Conservation (phyloP, 306 rosid species). For the Arachis stenosperma region DNA sequence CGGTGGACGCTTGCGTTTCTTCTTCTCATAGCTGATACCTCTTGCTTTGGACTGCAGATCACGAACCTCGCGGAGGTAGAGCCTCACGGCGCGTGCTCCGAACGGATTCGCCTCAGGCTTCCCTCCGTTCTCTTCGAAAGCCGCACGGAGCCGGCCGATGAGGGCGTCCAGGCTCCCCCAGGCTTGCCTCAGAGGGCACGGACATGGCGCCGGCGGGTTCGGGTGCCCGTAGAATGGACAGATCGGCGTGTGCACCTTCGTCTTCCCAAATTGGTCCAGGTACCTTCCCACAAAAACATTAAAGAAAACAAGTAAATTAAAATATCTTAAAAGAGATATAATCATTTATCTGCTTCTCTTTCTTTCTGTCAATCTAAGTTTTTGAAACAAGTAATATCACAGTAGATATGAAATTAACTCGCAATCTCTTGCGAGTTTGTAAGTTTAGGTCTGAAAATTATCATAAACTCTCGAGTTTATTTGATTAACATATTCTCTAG, state of each 20-base stretch:
- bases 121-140: slow-evolving; percentile 97
- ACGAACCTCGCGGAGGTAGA: slow-evolving; percentile 94
- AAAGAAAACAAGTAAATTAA: too few species aligned
- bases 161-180: slow-evolving; percentile 99
- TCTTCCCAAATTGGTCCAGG: slow-evolving; percentile 96
- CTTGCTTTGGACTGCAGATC: slow-evolving; percentile 98
- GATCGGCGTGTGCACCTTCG: slow-evolving; percentile 90
- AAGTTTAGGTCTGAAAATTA: too few species aligned
- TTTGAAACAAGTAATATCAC: too few species aligned
- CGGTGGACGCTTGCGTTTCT: slow-evolving; percentile 85
- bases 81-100: slow-evolving; percentile 94
- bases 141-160: slow-evolving; percentile 90
- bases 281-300: slow-evolving; percentile 42
- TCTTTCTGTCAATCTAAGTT: too few species aligned
- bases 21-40: slow-evolving; percentile 96
- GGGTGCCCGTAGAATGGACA: slow-evolving; percentile 97
- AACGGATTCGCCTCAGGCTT: slow-evolving; percentile 94
- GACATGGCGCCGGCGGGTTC: slow-evolving; percentile 96
- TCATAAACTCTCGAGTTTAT: too few species aligned
- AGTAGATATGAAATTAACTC: too few species aligned
- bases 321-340: too few species aligned
- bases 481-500: too few species aligned
- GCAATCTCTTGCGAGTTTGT: too few species aligned
- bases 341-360: too few species aligned
- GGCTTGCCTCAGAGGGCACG: slow-evolving; percentile 96